Percentiles rank a stretch among this genome's conserved stretches.
Conservation (phyloP, 805 yeast species). For the Nakazawaea sp. region DNA sequence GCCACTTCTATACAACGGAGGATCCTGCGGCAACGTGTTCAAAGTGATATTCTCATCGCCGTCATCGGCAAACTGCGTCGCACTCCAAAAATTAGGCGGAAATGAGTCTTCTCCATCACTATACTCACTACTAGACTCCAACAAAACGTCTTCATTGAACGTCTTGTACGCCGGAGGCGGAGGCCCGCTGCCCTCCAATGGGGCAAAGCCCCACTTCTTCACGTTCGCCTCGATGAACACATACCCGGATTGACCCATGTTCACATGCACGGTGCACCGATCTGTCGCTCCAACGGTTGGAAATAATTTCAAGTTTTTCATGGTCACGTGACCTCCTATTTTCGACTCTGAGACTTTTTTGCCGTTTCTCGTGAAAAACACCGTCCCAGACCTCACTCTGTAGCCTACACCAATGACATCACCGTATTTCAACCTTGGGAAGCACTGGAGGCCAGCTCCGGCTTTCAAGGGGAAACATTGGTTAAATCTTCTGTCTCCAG, state of each 20-base stretch:
- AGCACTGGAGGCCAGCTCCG: constrained; percentile 38
- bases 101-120: constrained; percentile 51
- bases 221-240: constrained; percentile 91
- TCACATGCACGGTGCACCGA: constrained; percentile 77
- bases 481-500: constrained; percentile 72
- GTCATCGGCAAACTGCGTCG: constrained; percentile 26
- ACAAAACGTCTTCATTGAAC: constrained; percentile 67
- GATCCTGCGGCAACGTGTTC: constrained; percentile 29
- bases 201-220: constrained; percentile 95
- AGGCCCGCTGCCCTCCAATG: constrained; percentile 76
- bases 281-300: constrained; percentile 90
- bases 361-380: constrained; percentile 93
- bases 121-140: constrained; percentile 52
- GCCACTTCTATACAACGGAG: constrained; percentile 28
- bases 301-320: constrained; percentile 62
- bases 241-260: constrained; percentile 83
- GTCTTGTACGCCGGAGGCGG: constrained; percentile 93
- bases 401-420: constrained; percentile 94
- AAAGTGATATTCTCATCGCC: constrained; percentile 35
- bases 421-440: constrained; percentile 65
- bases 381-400: constrained; percentile 72
- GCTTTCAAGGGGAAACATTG: constrained; percentile 53
- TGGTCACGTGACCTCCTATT: constrained; percentile 71
- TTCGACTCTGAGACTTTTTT: constrained; percentile 78
- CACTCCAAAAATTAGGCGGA: constrained; percentile 52